Base-by-base conservation (phyloP, 2,329 filamentous ascomycete species). In the Stachybotrys elegans region DNA sequence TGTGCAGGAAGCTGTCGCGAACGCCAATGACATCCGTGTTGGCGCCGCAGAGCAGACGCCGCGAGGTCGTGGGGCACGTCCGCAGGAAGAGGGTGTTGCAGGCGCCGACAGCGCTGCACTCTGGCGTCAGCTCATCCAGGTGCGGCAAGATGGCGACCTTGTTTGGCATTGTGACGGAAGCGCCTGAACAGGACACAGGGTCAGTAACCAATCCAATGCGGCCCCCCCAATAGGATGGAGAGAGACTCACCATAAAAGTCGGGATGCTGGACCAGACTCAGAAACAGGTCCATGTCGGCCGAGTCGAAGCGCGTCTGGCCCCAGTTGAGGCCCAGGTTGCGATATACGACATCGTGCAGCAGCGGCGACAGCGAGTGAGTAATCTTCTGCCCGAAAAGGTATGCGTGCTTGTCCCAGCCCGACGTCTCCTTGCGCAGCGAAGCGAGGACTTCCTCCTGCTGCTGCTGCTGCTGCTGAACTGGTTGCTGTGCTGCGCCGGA, bases 1-100 rank as follows among this genome's bases (percentile, higher is more conserved):
- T 84, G 51, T 76, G 73, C 40, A 73, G 63, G 53, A 92, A 86
- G 4, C 84, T 79, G 57, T 91, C 85, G 19, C 85, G 76, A 49
- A 92, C 83, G 22, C 88, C 88, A 45, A 89, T 75, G 47, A 85
- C 86, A 63, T 93, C 88, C 4, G 88, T 92, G 68, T 93, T 92
- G 35, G 86, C 85, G 43, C 87, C 88, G 62, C 84, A 81, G 51
- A 79, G 79, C 37, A 75, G 56, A 16, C 74, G 68, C 25, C 66
- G 65, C 5, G 7, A 5, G n/a, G 38, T 25, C 7, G 22, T 40
- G 17, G 38, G 23, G 29, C 21, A 40, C 8, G 38, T 22, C 7
- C 76, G 71, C 38, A 87, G 61, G 68, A 85, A 91, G 42, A 92
- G 75, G 1, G 87, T 93, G 70, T 93, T 92, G 64, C 85, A 84